Evolutionary conservation across 306 rosid species (phyloP), one percentile per base, ranked within the genome.

Genomic region (Pterocarpus macrocarpus): DNA sequence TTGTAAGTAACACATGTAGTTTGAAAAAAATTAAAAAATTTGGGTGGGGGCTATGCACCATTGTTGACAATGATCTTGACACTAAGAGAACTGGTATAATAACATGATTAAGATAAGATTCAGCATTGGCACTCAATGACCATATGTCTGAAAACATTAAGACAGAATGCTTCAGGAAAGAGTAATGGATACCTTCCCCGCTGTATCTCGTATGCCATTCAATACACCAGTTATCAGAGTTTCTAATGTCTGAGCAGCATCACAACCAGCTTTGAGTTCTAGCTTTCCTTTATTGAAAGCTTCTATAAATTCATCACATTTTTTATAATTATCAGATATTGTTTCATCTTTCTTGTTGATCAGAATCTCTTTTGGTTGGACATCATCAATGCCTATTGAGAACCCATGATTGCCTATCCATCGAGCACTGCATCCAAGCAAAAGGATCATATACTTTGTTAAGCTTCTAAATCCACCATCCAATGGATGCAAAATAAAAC

Each of bases 371-470:
- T 91, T 94, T 17, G 97, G 97, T 84, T 95, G 97, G 69, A 95
- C 99, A 85, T 95, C 99, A 66, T 94, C 97, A 82, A 95, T 91
- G 72, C 99, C 99, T 80, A 95, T 92, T 17, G 99, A 87, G 90
- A 95, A 95, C 69, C 99, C 99, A 76, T 90, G 97, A 81, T 95
- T 95, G 66, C 99, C 99, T 63, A 95, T 93, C 99, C 99, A 95
- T 34, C 95, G 93, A 5, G 99, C 99, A 91, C 99, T 95, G 87
- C 90, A 85, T 82, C 71, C 73, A 57, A 80, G 80, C 34, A 78
- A 71, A 64, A 52, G 14, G 57, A 69, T 80, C 75, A 77, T 70
- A 80, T 71, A 59, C 22, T 81, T 41, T 33, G 66, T 44, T 52
- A 43, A 82, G 81, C 58, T 41, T 44, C 55, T 71, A 69, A 81